Evolutionary conservation across 2,329 filamentous ascomycete genomes (phyloP).

Genomic region (Helminthosporium solani): DNA sequence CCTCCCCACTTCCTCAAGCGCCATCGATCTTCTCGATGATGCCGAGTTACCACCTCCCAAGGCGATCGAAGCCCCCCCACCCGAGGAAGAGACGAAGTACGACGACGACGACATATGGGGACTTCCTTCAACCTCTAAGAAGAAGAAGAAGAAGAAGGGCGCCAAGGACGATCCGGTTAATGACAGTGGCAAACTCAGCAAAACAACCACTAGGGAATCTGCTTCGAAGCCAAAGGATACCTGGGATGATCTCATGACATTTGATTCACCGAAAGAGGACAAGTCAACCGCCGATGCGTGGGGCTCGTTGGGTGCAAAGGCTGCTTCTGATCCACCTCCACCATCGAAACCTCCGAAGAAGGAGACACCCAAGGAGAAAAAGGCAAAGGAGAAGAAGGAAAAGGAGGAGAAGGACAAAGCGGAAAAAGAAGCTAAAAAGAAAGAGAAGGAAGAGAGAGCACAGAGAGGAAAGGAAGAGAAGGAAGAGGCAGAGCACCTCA

Average conservation of each 20-base stretch:
- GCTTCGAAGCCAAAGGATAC: slow-evolving; percentile 32
- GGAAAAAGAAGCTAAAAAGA: slow-evolving; percentile 32
- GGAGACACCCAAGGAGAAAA: slow-evolving; percentile 27
- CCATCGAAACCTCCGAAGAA: slow-evolving; percentile 28
- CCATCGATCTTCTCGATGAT: slow-evolving; percentile 43
- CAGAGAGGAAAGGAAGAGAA: no score
- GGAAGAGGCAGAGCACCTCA: slow-evolving; percentile 24
- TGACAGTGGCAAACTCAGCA: slow-evolving; percentile 30
- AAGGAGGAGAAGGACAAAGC: slow-evolving; percentile 18
- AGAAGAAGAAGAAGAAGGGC: slow-evolving; percentile 41
- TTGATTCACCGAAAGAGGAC: slow-evolving; percentile 33
- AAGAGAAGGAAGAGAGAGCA: slow-evolving; percentile 50
- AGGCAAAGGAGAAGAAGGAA: slow-evolving; percentile 31
- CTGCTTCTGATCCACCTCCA: slow-evolving; percentile 5
- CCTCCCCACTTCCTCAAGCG: slow-evolving; percentile 50
- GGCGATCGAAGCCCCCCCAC: slow-evolving; percentile 49
- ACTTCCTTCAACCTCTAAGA: slow-evolving; percentile 21
- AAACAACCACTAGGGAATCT: slow-evolving; percentile 31
- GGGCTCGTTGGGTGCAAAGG: slow-evolving; percentile 23
- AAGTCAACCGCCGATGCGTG: slow-evolving; percentile 28
- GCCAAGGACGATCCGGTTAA: slow-evolving; percentile 27
- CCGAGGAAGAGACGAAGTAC: slow-evolving; percentile 45
- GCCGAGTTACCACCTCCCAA: slow-evolving; percentile 51
- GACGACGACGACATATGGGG: slow-evolving; percentile 40
- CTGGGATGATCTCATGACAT: slow-evolving; percentile 35